Evolutionary conservation across 2,329 filamentous ascomycete species (phyloP).

Genomic region (Penicillium fuscoglaucum): DNA sequence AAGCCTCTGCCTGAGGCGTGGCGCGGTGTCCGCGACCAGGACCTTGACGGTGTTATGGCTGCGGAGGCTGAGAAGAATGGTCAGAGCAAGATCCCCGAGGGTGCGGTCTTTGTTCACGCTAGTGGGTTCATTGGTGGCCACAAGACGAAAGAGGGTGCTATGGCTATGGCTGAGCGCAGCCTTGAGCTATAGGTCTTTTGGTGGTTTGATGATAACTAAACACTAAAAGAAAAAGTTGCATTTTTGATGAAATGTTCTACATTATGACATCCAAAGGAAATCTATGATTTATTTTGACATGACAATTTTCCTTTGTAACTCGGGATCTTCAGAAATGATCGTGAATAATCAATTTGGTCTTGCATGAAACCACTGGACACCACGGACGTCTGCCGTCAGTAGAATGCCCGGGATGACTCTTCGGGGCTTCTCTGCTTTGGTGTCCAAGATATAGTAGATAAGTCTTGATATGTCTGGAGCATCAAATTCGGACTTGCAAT

Average conservation of each 20-base stretch:
- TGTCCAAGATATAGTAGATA: not conserved
- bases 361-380: not conserved
- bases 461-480: not conserved
- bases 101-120: constrained; percentile 90
- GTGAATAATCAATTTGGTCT: not conserved
- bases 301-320: not conserved
- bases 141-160: constrained; percentile 82
- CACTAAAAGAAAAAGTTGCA: constrained; percentile 6
- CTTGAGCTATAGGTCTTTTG: constrained; percentile 29
- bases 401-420: not conserved
- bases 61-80: constrained; percentile 41
- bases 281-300: constrained; percentile 1
- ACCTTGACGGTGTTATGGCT: constrained; percentile 65
- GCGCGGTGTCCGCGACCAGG: constrained; percentile 85
- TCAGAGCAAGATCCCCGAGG: constrained; percentile 42
- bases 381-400: not conserved
- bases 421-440: not conserved
- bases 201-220: not conserved
- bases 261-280: constrained; percentile 3
- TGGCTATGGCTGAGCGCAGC: constrained; percentile 69
- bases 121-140: constrained; percentile 96
- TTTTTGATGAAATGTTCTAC: not conserved
- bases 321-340: not conserved
- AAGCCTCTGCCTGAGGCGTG: constrained; percentile 88
- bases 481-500: not conserved